Conservation (phyloP, 352 stramenopile species). For the Phytopythium montanum region DNA sequence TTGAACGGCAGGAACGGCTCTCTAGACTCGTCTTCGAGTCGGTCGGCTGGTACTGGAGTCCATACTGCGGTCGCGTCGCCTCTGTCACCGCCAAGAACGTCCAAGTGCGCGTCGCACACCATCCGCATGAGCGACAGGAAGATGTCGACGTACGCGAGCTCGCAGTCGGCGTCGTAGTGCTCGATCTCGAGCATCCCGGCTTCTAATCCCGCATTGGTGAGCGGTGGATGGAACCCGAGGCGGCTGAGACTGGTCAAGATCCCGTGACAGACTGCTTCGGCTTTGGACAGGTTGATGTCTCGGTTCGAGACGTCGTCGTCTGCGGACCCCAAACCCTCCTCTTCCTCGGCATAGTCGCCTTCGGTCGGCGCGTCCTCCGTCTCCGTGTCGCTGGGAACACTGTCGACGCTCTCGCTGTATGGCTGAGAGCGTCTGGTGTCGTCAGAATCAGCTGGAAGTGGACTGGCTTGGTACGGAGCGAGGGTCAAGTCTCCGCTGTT, state of each 20-base stretch:
- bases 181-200: slow-evolving; percentile 58
- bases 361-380: slow-evolving; percentile 1
- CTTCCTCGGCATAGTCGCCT: neutral
- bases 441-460: neutral
- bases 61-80: neutral
- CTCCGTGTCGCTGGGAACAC: neutral
- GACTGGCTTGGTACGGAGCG: neutral
- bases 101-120: slow-evolving; percentile 67
- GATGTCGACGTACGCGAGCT: slow-evolving; percentile 79
- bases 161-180: slow-evolving; percentile 66
- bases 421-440: too few species aligned
- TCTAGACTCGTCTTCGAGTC: neutral
- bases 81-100: slow-evolving; percentile 20
- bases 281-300: slow-evolving; percentile 63
- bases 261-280: slow-evolving; percentile 47
- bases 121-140: slow-evolving; percentile 76
- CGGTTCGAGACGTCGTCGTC: slow-evolving; percentile 37
- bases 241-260: slow-evolving; percentile 45
- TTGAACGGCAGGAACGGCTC: slow-evolving; percentile 51
- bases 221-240: slow-evolving; percentile 43
- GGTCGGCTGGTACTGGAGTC: neutral
- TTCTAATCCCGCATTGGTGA: slow-evolving; percentile 47
- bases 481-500: neutral
- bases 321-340: neutral
- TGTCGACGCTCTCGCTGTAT: neutral